These are phyloP conservation scores for Ustilago loliicola DNA, from an alignment of 1,284 basidiomycete genomes.

Conservation along the genomic window DNA sequence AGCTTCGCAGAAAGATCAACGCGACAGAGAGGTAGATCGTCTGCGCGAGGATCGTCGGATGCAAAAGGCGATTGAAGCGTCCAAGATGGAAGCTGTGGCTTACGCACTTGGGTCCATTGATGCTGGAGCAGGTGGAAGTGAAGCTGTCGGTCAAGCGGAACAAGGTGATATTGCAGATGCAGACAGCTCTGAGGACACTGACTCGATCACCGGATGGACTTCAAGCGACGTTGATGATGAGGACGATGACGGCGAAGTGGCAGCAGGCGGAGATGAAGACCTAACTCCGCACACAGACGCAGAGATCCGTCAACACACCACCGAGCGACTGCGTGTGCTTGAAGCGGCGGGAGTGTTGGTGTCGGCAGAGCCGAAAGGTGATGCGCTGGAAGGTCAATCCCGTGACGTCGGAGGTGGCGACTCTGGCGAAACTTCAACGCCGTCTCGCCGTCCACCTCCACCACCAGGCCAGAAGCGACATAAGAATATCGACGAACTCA, in stretches of 20 bases:
- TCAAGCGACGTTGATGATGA: constrained; percentile 73
- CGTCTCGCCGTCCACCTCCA: constrained; percentile 45
- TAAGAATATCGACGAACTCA: constrained; percentile 50
- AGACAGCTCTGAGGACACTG: constrained; percentile 63
- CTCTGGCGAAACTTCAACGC: constrained; percentile 8
- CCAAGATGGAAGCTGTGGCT: constrained; percentile 50
- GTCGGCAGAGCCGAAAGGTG: not conserved
- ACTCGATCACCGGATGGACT: constrained; percentile 73
- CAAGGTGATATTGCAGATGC: constrained; percentile 37
- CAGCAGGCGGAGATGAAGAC: constrained; percentile 31
- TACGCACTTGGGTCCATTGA: constrained; percentile 40
- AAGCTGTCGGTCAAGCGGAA: not conserved
- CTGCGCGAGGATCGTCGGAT: constrained; percentile 46
- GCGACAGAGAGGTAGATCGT: constrained; percentile 23
- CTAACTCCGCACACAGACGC: constrained; percentile 70
- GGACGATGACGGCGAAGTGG: constrained; percentile 69
- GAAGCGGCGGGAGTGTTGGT: constrained; percentile 89
- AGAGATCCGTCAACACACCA: constrained; percentile 78
- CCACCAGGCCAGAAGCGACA: constrained; percentile 44
- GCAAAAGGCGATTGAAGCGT: constrained; percentile 52
- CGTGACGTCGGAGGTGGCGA: constrained; percentile 3
- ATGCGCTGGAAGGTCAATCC: constrained; percentile 1
- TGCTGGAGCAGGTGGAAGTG: constrained; percentile 1
- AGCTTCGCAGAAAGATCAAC: constrained; percentile 38
- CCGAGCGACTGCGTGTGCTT: constrained; percentile 83